Evolutionary conservation across 768 basidiomycete species (phyloP).

Genomic region (Boletus rubropictus): DNA sequence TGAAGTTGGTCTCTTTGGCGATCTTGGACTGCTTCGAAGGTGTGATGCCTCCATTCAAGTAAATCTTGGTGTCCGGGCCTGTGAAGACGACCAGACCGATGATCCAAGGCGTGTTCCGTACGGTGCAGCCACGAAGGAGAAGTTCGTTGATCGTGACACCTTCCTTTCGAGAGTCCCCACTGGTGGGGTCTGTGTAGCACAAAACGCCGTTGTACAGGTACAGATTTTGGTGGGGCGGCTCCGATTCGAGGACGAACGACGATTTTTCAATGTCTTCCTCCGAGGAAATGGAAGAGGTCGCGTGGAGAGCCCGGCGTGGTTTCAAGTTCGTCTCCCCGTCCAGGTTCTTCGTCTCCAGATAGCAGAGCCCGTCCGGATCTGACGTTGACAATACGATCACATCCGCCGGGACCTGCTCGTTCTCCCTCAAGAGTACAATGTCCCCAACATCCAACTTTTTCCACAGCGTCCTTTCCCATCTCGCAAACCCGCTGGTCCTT

Average conservation of each 20-base stretch:
- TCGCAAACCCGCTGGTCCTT: constrained; percentile 60
- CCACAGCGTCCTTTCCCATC: constrained; percentile 96
- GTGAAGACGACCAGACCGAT: constrained; percentile 94
- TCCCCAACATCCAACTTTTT: constrained; percentile 99
- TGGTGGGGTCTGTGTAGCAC: constrained; percentile 55
- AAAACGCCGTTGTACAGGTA: constrained; percentile 87
- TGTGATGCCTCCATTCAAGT: constrained; percentile 87
- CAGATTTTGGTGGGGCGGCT: constrained; percentile 89
- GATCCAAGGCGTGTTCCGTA: constrained; percentile 89
- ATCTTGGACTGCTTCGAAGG: constrained; percentile 98
- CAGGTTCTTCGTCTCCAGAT: constrained; percentile 95
- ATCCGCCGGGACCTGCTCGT: constrained; percentile 96
- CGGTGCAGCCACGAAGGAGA: constrained; percentile 81
- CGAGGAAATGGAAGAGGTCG: constrained; percentile 66
- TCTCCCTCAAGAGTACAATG: constrained; percentile 80
- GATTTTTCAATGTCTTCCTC: constrained; percentile 91
- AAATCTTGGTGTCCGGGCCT: constrained; percentile 87
- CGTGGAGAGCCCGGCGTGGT: constrained; percentile 67
- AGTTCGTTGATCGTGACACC: constrained; percentile 87
- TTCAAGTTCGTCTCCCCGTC: constrained; percentile 98
- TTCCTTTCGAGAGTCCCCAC: constrained; percentile 53
- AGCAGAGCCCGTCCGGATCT: constrained; percentile 87
- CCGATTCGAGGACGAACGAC: constrained; percentile 84
- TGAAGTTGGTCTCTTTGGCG: constrained; percentile 97
- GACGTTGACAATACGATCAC: constrained; percentile 90